Conservation (phyloP, 73 alveolate species). For the Paramecium octaurelia region DNA sequence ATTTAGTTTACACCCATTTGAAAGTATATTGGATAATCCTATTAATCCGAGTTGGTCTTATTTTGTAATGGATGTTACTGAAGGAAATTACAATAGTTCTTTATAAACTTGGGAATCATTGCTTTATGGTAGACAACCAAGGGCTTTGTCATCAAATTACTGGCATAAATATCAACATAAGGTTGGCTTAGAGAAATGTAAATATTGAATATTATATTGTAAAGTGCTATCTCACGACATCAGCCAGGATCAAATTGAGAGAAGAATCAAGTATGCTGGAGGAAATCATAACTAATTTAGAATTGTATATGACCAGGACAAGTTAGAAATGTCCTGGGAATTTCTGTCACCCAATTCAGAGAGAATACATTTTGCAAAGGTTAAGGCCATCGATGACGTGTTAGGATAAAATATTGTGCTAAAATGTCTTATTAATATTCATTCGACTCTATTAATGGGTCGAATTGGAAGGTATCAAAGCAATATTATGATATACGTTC, state of each 20-base stretch:
- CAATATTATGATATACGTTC: slow-evolving; percentile 54
- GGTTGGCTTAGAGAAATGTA: slow-evolving; percentile 1
- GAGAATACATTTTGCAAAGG: neutral
- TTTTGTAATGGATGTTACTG: slow-evolving; percentile 10
- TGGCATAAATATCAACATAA: slow-evolving; percentile 1
- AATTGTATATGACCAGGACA: neutral
- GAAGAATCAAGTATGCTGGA: slow-evolving; percentile 37
- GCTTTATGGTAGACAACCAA: slow-evolving; percentile 54
- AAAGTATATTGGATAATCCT: slow-evolving; percentile 16
- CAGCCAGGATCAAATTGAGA: neutral
- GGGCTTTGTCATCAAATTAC: slow-evolving; percentile 46
- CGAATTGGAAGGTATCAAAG: slow-evolving; percentile 41
- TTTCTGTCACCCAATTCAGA: neutral
- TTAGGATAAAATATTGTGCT: slow-evolving; percentile 49
- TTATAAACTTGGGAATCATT: slow-evolving; percentile 14
- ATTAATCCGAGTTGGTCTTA: slow-evolving; percentile 54
- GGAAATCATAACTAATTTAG: slow-evolving; percentile 25
- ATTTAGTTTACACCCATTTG: slow-evolving; percentile 59
- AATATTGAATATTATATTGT: neutral
- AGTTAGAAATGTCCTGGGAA: neutral
- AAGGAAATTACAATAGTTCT: neutral
- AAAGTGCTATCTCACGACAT: slow-evolving; percentile 5
- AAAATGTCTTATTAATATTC: slow-evolving; percentile 53
- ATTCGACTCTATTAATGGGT: slow-evolving; percentile 59
- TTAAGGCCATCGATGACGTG: slow-evolving; percentile 15